Conservation (phyloP, 2,329 filamentous ascomycete species). For the Parastagonospora nodorum region DNA sequence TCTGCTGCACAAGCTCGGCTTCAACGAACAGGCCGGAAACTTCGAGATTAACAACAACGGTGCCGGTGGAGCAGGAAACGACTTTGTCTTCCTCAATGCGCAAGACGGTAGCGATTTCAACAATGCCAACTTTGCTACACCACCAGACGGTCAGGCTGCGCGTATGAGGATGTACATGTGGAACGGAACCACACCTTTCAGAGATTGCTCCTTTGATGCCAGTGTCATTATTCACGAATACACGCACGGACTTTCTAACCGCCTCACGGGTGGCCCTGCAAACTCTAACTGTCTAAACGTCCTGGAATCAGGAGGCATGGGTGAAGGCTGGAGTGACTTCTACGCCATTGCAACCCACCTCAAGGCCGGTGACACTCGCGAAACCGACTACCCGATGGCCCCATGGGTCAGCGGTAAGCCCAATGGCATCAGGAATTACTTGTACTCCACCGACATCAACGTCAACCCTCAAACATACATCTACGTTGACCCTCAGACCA, state of each 20-base stretch:
- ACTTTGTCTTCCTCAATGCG: slow-evolving; percentile 61
- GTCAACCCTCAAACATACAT: slow-evolving; percentile 60
- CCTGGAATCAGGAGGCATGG: slow-evolving; percentile 61
- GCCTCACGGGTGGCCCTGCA: slow-evolving; percentile 62
- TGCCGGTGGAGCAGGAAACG: slow-evolving; percentile 56
- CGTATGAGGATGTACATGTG: slow-evolving; percentile 67
- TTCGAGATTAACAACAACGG: slow-evolving; percentile 64
- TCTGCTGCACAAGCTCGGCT: slow-evolving; percentile 62
- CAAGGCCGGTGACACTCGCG: slow-evolving; percentile 53
- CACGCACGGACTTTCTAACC: slow-evolving; percentile 57
- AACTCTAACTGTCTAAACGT: slow-evolving; percentile 57
- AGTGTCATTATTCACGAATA: slow-evolving; percentile 63
- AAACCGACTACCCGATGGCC: slow-evolving; percentile 56
- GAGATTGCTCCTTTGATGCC: slow-evolving; percentile 64
- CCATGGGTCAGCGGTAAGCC: slow-evolving; percentile 55
- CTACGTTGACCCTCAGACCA: slow-evolving; percentile 45
- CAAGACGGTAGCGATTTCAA: slow-evolving; percentile 61
- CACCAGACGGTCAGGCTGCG: slow-evolving; percentile 43
- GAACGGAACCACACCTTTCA: slow-evolving; percentile 53
- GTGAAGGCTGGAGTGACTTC: slow-evolving; percentile 64
- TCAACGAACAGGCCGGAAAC: slow-evolving; percentile 64
- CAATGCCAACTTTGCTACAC: slow-evolving; percentile 64
- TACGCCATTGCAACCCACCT: slow-evolving; percentile 58
- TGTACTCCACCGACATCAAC: slow-evolving; percentile 57
- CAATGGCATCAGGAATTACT: slow-evolving; percentile 55